phyloP scores from a whole-genome alignment of 2,329 filamentous ascomycete genomes.

The Epichloe bromicola region DNA sequence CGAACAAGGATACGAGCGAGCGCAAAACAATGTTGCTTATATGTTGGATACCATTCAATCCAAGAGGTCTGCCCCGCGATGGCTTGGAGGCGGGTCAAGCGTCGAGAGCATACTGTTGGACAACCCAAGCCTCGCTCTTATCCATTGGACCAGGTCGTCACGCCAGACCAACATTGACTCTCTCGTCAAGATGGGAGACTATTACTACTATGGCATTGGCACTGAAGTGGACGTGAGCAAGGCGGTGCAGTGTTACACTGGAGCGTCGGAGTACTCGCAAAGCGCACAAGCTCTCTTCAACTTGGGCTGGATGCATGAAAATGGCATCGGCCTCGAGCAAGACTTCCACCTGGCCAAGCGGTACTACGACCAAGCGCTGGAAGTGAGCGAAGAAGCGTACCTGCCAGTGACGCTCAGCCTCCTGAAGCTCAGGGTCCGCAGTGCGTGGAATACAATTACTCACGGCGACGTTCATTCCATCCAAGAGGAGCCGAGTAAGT shows the following conservation, averaged over 20 bases:
- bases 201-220: conserved; percentile 78
- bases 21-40: conserved; percentile 81
- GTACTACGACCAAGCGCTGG: conserved; percentile 85
- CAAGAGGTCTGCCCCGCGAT: conserved; percentile 20
- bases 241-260: conserved; percentile 84
- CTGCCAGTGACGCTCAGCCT: conserved; percentile 82
- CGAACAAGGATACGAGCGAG: conserved; percentile 82
- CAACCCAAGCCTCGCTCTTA: conserved; percentile 54
- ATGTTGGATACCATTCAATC: conserved; percentile 65
- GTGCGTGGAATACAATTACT: conserved; percentile 89
- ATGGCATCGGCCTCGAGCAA: conserved; percentile 81
- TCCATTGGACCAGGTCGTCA: conserved; percentile 92
- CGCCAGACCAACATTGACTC: conserved; percentile 89
- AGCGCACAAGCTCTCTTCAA: conserved; percentile 96
- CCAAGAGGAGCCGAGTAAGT: conserved; percentile 70
- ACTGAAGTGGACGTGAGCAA: conserved; percentile 62
- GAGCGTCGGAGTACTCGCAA: conserved; percentile 79
- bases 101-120: conserved; percentile 27
- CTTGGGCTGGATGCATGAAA: conserved; percentile 98
- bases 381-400: conserved; percentile 87
- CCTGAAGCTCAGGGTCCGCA: conserved; percentile 69
- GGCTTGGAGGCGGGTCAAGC: conserved; percentile 30
- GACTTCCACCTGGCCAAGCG: conserved; percentile 96
- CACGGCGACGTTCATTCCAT: conserved; percentile 88
- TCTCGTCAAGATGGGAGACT: conserved; percentile 96